phyloP scores from a whole-genome alignment of 768 basidiomycete species.

The Calocybe indica region DNA sequence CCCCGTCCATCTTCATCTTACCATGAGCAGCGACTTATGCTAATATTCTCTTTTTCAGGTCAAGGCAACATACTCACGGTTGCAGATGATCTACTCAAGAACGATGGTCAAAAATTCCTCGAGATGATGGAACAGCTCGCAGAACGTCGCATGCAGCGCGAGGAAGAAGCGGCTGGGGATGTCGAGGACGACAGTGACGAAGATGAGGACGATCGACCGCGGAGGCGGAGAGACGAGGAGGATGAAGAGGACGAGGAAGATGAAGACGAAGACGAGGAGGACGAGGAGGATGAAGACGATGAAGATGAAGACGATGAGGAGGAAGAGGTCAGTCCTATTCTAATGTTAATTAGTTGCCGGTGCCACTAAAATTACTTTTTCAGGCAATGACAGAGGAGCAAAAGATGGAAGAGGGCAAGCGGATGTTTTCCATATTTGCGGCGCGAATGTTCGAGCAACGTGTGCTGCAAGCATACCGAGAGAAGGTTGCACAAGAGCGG shows the following conservation, averaged over 20 bases:
- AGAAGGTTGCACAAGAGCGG: conserved; percentile 93
- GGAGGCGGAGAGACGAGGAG: conserved; percentile 26
- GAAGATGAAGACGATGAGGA: conserved; percentile 67
- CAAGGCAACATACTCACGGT: conserved; percentile 96
- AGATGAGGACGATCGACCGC: conserved; percentile 29
- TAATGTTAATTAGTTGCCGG: conserved; percentile 13
- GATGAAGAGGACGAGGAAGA: conserved; percentile 57
- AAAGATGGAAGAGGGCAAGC: conserved; percentile 98
- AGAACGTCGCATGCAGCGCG: conserved; percentile 87
- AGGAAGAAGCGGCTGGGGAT: conserved; percentile 52
- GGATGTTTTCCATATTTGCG: conserved; percentile 99
- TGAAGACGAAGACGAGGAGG: conserved; percentile 56
- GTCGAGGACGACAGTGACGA: conserved; percentile 45
- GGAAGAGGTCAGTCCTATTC: conserved; percentile 37
- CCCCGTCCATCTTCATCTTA: too few species aligned
- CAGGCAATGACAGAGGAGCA: conserved; percentile 90
- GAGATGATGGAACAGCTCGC: conserved; percentile 99
- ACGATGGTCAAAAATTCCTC: conserved; percentile 97
- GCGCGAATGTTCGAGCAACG: conserved; percentile 99
- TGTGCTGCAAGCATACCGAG: conserved; percentile 92
- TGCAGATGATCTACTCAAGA: conserved; percentile 96
- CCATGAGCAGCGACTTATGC: conserved; percentile 3
- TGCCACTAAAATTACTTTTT: conserved; percentile 8
- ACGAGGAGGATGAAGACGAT: conserved; percentile 53
- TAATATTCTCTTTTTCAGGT: conserved; percentile 33